These are phyloP conservation scores for Bothriochloa decipiens DNA, from an alignment of 176 grass and related monocot species.

Conservation along the genomic window DNA sequence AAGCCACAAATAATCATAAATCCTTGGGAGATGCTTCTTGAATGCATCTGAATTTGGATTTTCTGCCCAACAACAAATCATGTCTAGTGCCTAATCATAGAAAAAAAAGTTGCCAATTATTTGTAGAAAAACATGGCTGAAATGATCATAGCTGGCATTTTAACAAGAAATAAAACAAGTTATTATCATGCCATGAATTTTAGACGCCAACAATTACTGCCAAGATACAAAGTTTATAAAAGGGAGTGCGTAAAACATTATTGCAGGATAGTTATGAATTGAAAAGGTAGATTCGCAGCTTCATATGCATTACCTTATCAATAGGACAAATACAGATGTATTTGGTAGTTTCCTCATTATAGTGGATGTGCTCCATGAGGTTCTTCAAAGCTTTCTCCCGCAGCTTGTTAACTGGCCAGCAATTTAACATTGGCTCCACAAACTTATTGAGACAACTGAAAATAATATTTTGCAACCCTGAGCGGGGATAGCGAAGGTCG, in stretches of 20 bases:
- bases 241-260: neutral
- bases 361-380: slow-evolving; percentile 16
- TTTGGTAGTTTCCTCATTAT: neutral
- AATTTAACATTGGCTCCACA: slow-evolving; percentile 53
- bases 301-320: slow-evolving; percentile 12
- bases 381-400: neutral
- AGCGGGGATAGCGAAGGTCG: slow-evolving; percentile 51
- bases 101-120: neutral
- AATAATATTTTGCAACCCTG: slow-evolving; percentile 42
- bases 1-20: slow-evolving; percentile 35
- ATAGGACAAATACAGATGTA: slow-evolving; percentile 7
- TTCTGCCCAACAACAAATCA: slow-evolving; percentile 65
- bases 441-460: slow-evolving; percentile 45
- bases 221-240: slow-evolving; percentile 7
- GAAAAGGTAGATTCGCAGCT: neutral
- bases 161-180: neutral
- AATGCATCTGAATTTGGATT: slow-evolving; percentile 72
- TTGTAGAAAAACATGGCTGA: neutral
- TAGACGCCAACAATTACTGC: neutral
- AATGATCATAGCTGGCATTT: neutral
- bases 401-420: slow-evolving; percentile 15
- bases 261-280: neutral
- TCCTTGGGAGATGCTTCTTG: slow-evolving; percentile 59
- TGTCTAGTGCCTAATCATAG: slow-evolving; percentile 50
- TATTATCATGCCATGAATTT: neutral